These are phyloP conservation scores for Colletotrichum tropicale DNA, from an alignment of 2,329 filamentous ascomycete species.

Conservation along the genomic window DNA sequence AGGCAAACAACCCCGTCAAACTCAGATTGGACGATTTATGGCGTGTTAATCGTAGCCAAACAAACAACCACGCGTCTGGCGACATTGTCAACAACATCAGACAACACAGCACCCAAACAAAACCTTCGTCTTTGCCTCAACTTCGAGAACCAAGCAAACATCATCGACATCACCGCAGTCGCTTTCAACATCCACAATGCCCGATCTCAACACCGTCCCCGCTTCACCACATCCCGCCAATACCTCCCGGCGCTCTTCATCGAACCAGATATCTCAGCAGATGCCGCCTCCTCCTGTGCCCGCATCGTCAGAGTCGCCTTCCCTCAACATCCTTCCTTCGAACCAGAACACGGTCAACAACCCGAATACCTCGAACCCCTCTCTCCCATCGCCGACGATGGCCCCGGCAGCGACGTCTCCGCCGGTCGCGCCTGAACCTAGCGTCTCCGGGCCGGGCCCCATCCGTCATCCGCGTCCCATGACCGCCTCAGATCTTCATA, in stretches of 20 bases:
- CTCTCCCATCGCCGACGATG: constrained; percentile 36
- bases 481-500: constrained; percentile 87
- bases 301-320: constrained; percentile 30
- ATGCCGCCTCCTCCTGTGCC: constrained; percentile 35
- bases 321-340: constrained; percentile 62
- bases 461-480: constrained; percentile 85
- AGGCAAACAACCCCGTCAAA: not conserved
- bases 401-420: constrained; percentile 23
- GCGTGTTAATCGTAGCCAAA: not conserved
- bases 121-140: not conserved
- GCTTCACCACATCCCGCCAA: constrained; percentile 51
- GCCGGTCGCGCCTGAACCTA: constrained; percentile 29
- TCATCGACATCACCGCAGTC: not conserved
- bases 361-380: constrained; percentile 29
- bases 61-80: constrained; percentile 4
- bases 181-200: constrained; percentile 40
- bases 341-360: constrained; percentile 57
- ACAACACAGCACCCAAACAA: not conserved
- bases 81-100: not conserved
- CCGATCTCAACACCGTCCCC: constrained; percentile 61
- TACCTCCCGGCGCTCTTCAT: constrained; percentile 47
- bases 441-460: constrained; percentile 68
- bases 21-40: not conserved
- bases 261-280: constrained; percentile 37
- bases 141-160: not conserved